Evolutionary conservation across 352 stramenopile species (phyloP).

Genomic region (Globisporangium yorkense): DNA sequence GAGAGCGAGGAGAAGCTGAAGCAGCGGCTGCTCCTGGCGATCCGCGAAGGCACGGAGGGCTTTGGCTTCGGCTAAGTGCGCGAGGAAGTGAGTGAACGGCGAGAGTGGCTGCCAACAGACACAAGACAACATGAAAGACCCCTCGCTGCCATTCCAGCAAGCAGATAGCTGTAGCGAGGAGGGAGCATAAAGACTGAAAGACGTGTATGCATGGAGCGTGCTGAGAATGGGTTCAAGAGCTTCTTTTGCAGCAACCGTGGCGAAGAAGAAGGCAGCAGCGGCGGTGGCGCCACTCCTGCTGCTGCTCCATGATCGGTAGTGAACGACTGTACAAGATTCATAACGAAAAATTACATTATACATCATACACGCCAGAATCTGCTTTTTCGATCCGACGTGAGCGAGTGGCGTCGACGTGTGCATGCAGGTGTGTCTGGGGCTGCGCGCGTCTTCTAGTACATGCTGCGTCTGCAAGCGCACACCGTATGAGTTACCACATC

Average conservation of each 20-base stretch:
- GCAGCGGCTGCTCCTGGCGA: constrained; percentile 95
- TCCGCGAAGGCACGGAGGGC: constrained; percentile 96
- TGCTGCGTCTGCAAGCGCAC: constrained; percentile 28
- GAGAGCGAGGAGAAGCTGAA: constrained; percentile 96
- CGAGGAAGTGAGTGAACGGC: too few relatives aligned
- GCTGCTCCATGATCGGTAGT: constrained; percentile 4
- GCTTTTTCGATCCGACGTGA: too few relatives aligned
- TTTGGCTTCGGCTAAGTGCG: constrained; percentile 96
- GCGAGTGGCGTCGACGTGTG: not conserved
- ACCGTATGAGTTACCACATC: too few relatives aligned
- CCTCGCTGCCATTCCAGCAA: too few relatives aligned
- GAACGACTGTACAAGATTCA: constrained; percentile 2
- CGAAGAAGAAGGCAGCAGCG: too few relatives aligned
- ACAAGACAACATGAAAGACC: too few relatives aligned
- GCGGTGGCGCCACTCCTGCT: constrained; percentile 14
- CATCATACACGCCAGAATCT: not conserved
- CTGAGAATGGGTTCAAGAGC: too few relatives aligned
- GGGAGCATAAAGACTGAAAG: too few relatives aligned
- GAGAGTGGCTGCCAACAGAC: too few relatives aligned
- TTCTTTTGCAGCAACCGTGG: too few relatives aligned
- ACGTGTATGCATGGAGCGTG: too few relatives aligned
- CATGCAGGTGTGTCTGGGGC: not conserved
- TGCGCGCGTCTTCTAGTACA: constrained; percentile 21
- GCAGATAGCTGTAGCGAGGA: too few relatives aligned
- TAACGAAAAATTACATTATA: not conserved